phyloP scores from a whole-genome alignment of 2,329 filamentous ascomycete species.

The Colletotrichum theobromicola region DNA sequence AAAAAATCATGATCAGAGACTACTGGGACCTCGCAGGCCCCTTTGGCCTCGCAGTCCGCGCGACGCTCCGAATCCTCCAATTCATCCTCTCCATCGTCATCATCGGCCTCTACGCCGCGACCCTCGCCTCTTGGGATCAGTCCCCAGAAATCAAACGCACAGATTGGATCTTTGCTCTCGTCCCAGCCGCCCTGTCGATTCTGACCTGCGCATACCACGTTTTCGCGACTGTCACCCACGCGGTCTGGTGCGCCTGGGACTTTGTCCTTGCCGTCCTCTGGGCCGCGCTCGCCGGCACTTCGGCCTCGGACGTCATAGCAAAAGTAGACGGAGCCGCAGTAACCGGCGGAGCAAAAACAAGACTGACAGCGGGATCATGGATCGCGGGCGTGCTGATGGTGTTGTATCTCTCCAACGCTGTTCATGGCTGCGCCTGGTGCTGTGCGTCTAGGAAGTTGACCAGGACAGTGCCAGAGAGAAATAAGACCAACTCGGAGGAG shows the following conservation, averaged over 20 bases:
- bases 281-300: slow-evolving; percentile 13
- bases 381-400: slow-evolving; percentile 6
- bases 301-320: background rate
- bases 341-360: background rate
- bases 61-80: slow-evolving; percentile 9
- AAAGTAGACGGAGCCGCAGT: background rate
- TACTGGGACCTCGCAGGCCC: slow-evolving; percentile 14
- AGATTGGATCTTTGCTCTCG: slow-evolving; percentile 13
- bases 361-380: slow-evolving; percentile 7
- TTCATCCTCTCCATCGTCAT: slow-evolving; percentile 13
- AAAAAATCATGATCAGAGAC: background rate
- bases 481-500: background rate
- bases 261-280: slow-evolving; percentile 9
- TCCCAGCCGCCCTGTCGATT: background rate
- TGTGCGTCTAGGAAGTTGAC: background rate
- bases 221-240: slow-evolving; percentile 9
- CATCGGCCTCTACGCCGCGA: slow-evolving; percentile 9
- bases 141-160: background rate
- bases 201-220: slow-evolving; percentile 7
- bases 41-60: slow-evolving; percentile 7
- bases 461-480: background rate
- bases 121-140: background rate
- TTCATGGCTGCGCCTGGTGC: background rate
- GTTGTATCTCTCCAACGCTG: background rate
- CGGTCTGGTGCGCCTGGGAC: slow-evolving; percentile 16